Conservation (phyloP, 2,329 filamentous ascomycete species). For the Phialophora tarda region DNA sequence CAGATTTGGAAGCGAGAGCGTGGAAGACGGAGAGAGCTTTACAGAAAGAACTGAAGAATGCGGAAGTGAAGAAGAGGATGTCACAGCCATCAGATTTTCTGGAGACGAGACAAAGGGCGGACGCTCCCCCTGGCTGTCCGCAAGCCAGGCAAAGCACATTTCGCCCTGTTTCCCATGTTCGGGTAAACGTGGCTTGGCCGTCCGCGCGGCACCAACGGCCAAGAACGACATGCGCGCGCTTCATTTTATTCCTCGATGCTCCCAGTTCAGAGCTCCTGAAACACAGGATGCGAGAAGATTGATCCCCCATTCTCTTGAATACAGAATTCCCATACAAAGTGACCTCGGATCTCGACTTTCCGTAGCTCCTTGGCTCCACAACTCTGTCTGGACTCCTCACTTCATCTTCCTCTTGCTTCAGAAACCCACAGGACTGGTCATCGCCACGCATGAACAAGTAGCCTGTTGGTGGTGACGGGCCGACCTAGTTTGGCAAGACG, state of each 20-base stretch:
- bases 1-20: background rate
- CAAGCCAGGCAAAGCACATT: background rate
- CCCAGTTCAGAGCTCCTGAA: slow-evolving; percentile 22
- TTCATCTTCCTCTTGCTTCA: slow-evolving; percentile 10
- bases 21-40: background rate
- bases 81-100: background rate
- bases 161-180: slow-evolving; percentile 2
- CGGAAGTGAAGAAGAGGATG: background rate
- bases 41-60: background rate
- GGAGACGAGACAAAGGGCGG: background rate
- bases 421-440: background rate
- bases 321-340: slow-evolving; percentile 6
- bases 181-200: slow-evolving; percentile 17
- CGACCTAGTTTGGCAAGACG: background rate
- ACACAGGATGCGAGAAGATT: slow-evolving; percentile 26
- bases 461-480: background rate
- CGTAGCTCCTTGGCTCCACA: slow-evolving; percentile 26
- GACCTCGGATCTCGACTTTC: slow-evolving; percentile 24
- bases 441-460: background rate
- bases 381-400: slow-evolving; percentile 17
- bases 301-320: slow-evolving; percentile 13
- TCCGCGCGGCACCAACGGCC: slow-evolving; percentile 17
- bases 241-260: background rate
- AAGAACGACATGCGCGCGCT: background rate
- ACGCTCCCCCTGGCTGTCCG: slow-evolving; percentile 14